Conservation (phyloP, 2,329 filamentous ascomycete species). For the Penicillium sp. region DNA sequence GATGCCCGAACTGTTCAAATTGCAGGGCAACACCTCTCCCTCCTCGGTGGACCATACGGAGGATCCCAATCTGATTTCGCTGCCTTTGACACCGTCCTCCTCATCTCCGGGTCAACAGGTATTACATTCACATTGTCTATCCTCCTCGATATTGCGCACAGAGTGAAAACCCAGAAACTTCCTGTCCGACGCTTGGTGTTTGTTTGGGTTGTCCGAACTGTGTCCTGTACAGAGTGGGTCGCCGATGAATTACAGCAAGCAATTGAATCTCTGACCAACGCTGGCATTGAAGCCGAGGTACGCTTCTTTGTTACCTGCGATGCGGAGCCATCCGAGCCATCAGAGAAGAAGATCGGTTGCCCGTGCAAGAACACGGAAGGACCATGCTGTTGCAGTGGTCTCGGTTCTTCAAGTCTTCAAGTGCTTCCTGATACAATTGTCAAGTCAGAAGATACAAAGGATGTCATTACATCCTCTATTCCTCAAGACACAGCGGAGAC, state of each 20-base stretch:
- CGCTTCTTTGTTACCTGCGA: slow-evolving; percentile 9
- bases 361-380: slow-evolving; percentile 1
- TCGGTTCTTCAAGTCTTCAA: background rate
- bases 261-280: background rate
- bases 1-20: background rate
- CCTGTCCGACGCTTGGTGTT: slow-evolving; percentile 8
- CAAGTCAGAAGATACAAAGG: background rate
- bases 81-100: slow-evolving; percentile 10
- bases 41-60: slow-evolving; percentile 12
- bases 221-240: slow-evolving; percentile 9
- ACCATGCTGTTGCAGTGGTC: slow-evolving; percentile 1
- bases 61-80: slow-evolving; percentile 8
- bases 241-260: slow-evolving; percentile 4
- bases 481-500: background rate
- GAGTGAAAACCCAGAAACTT: background rate
- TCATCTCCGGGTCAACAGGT: slow-evolving; percentile 9
- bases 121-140: slow-evolving; percentile 12
- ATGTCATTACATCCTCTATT: background rate
- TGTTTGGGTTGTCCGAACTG: slow-evolving; percentile 9
- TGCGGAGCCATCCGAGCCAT: background rate
- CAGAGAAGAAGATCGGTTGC: slow-evolving; percentile 1
- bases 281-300: slow-evolving; percentile 2
- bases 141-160: slow-evolving; percentile 10
- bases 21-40: background rate
- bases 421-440: background rate